A percentile compares a stretch with the other conserved stretches of the same genome.
Conservation (phyloP, 148 eudicot species). For the Hydrangea macrophylla region DNA sequence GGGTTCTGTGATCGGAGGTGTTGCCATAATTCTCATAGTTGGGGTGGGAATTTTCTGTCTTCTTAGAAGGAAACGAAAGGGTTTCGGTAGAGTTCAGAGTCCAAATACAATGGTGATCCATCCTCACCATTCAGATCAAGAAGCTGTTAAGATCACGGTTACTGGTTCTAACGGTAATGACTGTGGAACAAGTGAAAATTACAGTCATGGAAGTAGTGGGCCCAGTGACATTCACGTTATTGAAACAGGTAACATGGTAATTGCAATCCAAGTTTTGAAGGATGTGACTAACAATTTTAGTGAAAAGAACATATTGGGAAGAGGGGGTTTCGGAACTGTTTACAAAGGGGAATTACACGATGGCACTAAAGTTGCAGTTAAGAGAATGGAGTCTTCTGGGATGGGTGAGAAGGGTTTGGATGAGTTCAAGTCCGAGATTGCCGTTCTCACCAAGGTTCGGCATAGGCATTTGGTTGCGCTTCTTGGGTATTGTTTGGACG, state of each 20-base stretch:
- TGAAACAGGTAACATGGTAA: slow-evolving; percentile 42
- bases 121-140: slow-evolving; percentile 55
- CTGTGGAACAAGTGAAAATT: slow-evolving; percentile 34
- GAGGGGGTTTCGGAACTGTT: slow-evolving; percentile 62
- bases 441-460: slow-evolving; percentile 61
- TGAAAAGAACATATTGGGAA: slow-evolving; percentile 43
- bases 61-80: slow-evolving; percentile 45
- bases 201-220: slow-evolving; percentile 36
- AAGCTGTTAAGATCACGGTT: slow-evolving; percentile 57
- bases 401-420: slow-evolving; percentile 50
- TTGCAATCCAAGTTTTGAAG: slow-evolving; percentile 48
- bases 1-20: slow-evolving; percentile 55
- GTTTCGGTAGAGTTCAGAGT: slow-evolving; percentile 40
- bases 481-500: slow-evolving; percentile 54
- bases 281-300: slow-evolving; percentile 48
- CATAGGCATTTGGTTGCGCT: slow-evolving; percentile 64
- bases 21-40: slow-evolving; percentile 31
- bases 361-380: slow-evolving; percentile 62
- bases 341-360: slow-evolving; percentile 60
- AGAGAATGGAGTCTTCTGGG: slow-evolving; percentile 54
- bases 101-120: slow-evolving; percentile 54
- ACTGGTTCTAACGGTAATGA: slow-evolving; percentile 40
- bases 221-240: slow-evolving; percentile 40
- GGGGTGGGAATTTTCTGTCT: slow-evolving; percentile 49
- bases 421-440: slow-evolving; percentile 61